Conservation (phyloP, 208 protist species). For the Acanthamoeba healyi region DNA sequence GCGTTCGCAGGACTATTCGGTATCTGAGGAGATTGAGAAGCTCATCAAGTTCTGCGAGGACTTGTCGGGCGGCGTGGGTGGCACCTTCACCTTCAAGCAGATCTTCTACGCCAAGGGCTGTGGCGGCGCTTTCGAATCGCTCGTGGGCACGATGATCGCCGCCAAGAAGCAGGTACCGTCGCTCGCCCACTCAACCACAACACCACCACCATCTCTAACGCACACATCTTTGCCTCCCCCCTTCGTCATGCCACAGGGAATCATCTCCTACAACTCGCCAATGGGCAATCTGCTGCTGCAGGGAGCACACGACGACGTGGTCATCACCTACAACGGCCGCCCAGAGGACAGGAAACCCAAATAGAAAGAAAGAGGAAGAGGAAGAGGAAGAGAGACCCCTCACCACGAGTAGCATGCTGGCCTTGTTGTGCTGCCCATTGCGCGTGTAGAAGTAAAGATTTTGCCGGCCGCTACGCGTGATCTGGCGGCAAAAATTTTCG, state of each 20-base stretch:
- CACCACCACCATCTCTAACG: neutral
- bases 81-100: conserved; percentile 75
- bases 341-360: conserved; percentile 10
- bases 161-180: conserved; percentile 66
- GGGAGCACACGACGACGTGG: conserved; percentile 69
- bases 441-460: neutral
- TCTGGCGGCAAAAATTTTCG: no score
- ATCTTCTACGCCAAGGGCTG: conserved; percentile 70
- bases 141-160: conserved; percentile 73
- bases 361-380: no score
- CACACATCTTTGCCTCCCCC: neutral
- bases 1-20: conserved; percentile 57
- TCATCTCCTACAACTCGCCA: conserved; percentile 66
- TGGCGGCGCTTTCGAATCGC: conserved; percentile 68
- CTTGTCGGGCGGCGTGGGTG: conserved; percentile 72
- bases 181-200: neutral
- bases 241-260: neutral
- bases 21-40: conserved; percentile 73
- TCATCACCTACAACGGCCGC: conserved; percentile 75
- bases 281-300: conserved; percentile 70
- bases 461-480: neutral
- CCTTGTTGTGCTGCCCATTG: no score
- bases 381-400: no score
- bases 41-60: conserved; percentile 75
- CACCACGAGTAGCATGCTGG: neutral